A percentile compares a stretch with the other conserved stretches of the same genome.
phyloP scores from a whole-genome alignment of 306 rosid species.

The Cucurbita ficifolia region DNA sequence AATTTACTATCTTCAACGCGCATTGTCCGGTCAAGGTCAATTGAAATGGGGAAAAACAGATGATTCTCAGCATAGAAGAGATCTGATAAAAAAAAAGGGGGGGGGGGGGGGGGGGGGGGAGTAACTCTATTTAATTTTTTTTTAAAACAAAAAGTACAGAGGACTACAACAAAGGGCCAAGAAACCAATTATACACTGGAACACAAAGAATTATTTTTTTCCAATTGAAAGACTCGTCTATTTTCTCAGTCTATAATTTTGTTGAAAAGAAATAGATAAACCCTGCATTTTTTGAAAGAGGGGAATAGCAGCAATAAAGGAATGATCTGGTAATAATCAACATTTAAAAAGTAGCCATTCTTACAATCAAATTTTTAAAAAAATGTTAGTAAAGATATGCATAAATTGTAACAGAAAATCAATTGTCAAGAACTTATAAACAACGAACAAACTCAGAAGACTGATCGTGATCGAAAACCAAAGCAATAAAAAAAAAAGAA shows the following conservation, averaged over 20 bases:
- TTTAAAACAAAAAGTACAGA: neutral
- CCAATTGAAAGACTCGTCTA: neutral
- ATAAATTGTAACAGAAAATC: neutral
- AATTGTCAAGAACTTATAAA: neutral
- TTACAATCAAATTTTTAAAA: neutral
- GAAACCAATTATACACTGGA: neutral
- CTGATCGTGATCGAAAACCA: neutral
- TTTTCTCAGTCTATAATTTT: neutral
- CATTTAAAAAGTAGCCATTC: neutral
- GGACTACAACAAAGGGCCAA: neutral
- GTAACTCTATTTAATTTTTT: no score
- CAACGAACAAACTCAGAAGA: neutral
- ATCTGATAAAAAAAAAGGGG: no score
- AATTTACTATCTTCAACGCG: neutral
- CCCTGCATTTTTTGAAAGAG: neutral
- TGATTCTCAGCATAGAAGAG: no score
- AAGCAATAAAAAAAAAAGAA: neutral
- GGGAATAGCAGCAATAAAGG: neutral
- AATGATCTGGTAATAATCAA: neutral
- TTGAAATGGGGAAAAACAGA: no score
- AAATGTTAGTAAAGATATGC: neutral
- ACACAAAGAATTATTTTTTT: neutral
- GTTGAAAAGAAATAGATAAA: no score
- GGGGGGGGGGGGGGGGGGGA: no score
- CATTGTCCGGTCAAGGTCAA: no score